Evolutionary conservation across 345 rosid genomes (phyloP), one percentile per base, ranked within the genome.

Genomic region (Psidium friedrichsthalianum): DNA sequence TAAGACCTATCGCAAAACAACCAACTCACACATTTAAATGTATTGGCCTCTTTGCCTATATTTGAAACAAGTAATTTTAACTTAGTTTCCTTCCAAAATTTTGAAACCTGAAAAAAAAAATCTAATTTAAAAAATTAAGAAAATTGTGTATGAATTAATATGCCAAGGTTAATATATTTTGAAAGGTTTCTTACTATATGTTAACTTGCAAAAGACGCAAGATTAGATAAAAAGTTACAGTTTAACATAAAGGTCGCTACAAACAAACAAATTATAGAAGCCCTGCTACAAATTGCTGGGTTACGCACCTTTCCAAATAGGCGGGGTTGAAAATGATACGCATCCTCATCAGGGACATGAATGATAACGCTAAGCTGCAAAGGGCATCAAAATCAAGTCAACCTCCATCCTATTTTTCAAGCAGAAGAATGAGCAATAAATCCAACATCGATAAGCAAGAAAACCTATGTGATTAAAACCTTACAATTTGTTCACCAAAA

Each of bases 401-500:
- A 54, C 5, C 24, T 82, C 84, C 44, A 9, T 36, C 57, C 55
- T 82, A 82, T 82, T 51, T 82, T 10, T 52, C 42, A 52, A 49
- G 25, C 4, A 64, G 40, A 42, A 57, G 58, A 13, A 86, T 42
- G 83, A 55, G 27, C 25, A 44, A 74, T 74, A 64, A 57, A 25
- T 9, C 80, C 47, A 64, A 64, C 44, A 64, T 64, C 10, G 21
- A 64, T 74, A 55, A 84, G 32, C 27, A 78, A 55, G 40, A 52
- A 47, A 27, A 24, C 83, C 56, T 21, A 85, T 56, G 8, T 74
- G 47, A 53, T 57, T 74, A 74, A 54, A 80, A 82, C 56, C 94
- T 86, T 90, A 95, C 99, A 57, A 94, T 95, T 83, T 97, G 99
- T 91, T 95, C 99, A 32, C 99, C 99, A 88, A 92, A 96, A 84